Evolutionary conservation across 352 stramenopile genomes (phyloP).

Genomic region (Thalassiosira exigua): DNA sequence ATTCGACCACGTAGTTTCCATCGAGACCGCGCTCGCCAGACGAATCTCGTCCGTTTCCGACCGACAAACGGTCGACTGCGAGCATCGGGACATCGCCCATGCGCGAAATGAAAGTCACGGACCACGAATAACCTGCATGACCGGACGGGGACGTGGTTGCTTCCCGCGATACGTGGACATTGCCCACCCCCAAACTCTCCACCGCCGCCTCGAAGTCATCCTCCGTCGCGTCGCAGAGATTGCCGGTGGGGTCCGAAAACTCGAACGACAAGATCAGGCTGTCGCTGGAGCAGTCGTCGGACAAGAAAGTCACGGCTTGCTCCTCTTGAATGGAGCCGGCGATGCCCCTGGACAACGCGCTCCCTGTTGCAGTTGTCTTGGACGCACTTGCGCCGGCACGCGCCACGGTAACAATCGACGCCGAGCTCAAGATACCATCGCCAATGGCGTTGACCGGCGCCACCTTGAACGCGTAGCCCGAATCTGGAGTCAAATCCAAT

Average conservation of each 20-base stretch:
- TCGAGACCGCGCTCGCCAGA: conserved; percentile 47
- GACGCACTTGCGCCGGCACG: conserved; percentile 88
- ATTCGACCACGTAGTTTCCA: conserved; percentile 87
- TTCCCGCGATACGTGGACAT: conserved; percentile 63
- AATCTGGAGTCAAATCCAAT: conserved; percentile 88
- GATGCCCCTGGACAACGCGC: conserved; percentile 90
- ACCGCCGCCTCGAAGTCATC: conserved; percentile 55
- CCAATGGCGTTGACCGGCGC: conserved; percentile 92
- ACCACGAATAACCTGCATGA: conserved; percentile 63
- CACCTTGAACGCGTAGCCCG: conserved; percentile 92
- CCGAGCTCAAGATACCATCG: conserved; percentile 87
- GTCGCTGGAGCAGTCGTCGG: conserved; percentile 49
- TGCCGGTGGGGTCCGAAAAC: conserved; percentile 46
- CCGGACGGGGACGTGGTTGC: conserved; percentile 37
- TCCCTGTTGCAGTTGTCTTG: conserved; percentile 90
- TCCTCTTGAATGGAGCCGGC: conserved; percentile 94
- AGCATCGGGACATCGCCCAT: conserved; percentile 88
- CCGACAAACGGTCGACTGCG: conserved; percentile 40
- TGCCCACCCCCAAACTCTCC: conserved; percentile 42
- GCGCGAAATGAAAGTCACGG: conserved; percentile 88
- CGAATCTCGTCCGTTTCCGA: conserved; percentile 58
- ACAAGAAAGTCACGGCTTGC: conserved; percentile 87
- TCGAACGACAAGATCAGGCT: conserved; percentile 54
- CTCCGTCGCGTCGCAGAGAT: conserved; percentile 58
- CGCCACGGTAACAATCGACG: conserved; percentile 91